Evolutionary conservation across 805 yeast genomes (phyloP).

Genomic region (Kazachstania psychrophila): DNA sequence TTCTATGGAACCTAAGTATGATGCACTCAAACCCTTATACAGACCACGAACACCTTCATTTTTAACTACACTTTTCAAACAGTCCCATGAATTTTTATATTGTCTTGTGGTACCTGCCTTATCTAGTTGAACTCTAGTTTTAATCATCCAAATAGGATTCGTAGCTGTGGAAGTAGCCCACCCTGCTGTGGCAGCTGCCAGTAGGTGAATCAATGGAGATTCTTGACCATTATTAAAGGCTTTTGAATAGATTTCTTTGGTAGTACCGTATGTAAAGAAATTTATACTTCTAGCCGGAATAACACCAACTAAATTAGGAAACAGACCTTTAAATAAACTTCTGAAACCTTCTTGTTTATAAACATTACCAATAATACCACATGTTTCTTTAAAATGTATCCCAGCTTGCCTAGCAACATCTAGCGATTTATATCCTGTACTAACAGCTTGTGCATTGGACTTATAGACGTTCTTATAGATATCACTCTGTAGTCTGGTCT

Average conservation of each 20-base stretch:
- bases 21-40: conserved; percentile 87
- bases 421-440: conserved; percentile 5
- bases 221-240: conserved; percentile 67
- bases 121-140: conserved; percentile 89
- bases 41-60: conserved; percentile 75
- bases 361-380: conserved; percentile 57
- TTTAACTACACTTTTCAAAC: conserved; percentile 56
- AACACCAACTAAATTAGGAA: conserved; percentile 94
- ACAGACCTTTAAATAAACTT: conserved; percentile 88
- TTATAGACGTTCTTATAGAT: conserved; percentile 54
- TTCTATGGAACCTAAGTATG: conserved; percentile 88
- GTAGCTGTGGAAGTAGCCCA: conserved; percentile 91
- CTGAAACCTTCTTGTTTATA: conserved; percentile 70
- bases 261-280: conserved; percentile 92
- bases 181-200: conserved; percentile 87
- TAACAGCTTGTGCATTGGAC: conserved; percentile 12
- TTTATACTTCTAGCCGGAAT: conserved; percentile 96
- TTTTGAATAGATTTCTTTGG: conserved; percentile 64
- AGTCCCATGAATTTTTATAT: conserved; percentile 81
- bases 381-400: conserved; percentile 77
- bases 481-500: conserved; percentile 89
- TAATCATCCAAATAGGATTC: conserved; percentile 95
- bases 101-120: conserved; percentile 51
- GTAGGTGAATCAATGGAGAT: conserved; percentile 73
- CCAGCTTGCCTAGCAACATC: conserved; percentile 39